Evolutionary conservation across 2,329 filamentous ascomycete genomes (phyloP), one percentile per base, ranked within the genome.

Genomic region (Nemania sp.): DNA sequence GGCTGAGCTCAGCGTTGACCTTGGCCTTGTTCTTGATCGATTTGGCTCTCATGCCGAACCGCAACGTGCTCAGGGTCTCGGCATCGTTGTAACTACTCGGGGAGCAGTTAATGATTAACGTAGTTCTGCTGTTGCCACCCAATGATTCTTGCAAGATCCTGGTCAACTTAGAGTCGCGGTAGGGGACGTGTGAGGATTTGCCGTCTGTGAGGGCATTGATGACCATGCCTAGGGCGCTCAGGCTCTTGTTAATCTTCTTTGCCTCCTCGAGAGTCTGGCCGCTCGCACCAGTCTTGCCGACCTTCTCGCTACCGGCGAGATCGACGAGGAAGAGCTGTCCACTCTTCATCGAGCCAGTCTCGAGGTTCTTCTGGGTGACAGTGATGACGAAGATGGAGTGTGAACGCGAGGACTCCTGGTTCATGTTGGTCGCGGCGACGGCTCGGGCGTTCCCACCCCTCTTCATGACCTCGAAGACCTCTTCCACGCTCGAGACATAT

Each of bases 11-110:
- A 47, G 94, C 93, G 74, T 99, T 99, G 84, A 99, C 90, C 89
- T 98, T 99, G 77, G 95, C 95, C 84, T 98, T 98, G 82, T 98
- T 98, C 89, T 98, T 97, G 81, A 99, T 99, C 0, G 92, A 91
- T 82, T 99, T 99, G 59, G 95, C 95, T 74, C 95, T 85, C 78
- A 95, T 96, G 81, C 95, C 95, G 74, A 98, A 99, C 47, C 93
- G 87, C 62, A 99, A 79, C 0, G 95, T 99, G 67, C 92, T 90
- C 50, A 98, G 79, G 0, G 95, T 98, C 80, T 99, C 95, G 56
- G 89, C 87, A 78, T 97, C 94, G 81, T 99, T 98, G 81, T 98
- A 98, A 74, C 92, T 97, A 79, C 91, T 96, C 1, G 95, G 95
- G n/a, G 95, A 98, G 76, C 93, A 97, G 77, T 98, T 98, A 82